Base-by-base conservation (phyloP, 2,329 filamentous ascomycete species). In the Xylaria sp. region DNA sequence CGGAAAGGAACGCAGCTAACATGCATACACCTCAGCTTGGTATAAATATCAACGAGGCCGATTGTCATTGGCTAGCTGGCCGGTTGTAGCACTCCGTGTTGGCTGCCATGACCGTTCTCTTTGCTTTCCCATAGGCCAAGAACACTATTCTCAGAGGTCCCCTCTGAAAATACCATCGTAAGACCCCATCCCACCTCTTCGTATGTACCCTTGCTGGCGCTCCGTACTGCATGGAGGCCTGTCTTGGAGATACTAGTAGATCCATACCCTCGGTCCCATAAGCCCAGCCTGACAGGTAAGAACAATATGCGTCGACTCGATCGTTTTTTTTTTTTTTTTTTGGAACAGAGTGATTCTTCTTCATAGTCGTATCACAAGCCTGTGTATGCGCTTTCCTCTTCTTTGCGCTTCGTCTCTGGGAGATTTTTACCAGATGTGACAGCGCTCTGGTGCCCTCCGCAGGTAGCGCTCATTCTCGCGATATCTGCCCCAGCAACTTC, bases 111-210 rank as follows among this genome's bases (percentile, higher is more conserved):
- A 48, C 45, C n/a, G 23, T 39, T 25, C 43, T 56, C 41, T 39
- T 65, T 36, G 50, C 64, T 61, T 65, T 65, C 60, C 64, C 65
- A 69, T 69, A 69, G 67, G 67, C n/a, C 30, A n/a, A 61, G 45
- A 46, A 58, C 52, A 41, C 60, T 25, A 64, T 56, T 66, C 45
- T 63, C 41, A 60, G 53, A 45, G 53, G 56, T 32, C 45, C 63
- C 39, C 48, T 65, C 63, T 65, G 43, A 60, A 63, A 72, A 65
- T 67, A 60, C 60, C 69, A 71, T 75, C 68, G 68, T 71, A 60
- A 72, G 64, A 71, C 48, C 64, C 65, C 63, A 72, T 71, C 58
- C 59, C 59, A 65, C 43, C 68, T 34, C 55, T 63, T 39, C 39
- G 34, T 15, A 55, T 30, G 34, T 15, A 55, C 20, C 58, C 57